Evolutionary conservation across 768 basidiomycete species (phyloP), one percentile per base, ranked within the genome.

Genomic region (Termitomyces titanicus): DNA sequence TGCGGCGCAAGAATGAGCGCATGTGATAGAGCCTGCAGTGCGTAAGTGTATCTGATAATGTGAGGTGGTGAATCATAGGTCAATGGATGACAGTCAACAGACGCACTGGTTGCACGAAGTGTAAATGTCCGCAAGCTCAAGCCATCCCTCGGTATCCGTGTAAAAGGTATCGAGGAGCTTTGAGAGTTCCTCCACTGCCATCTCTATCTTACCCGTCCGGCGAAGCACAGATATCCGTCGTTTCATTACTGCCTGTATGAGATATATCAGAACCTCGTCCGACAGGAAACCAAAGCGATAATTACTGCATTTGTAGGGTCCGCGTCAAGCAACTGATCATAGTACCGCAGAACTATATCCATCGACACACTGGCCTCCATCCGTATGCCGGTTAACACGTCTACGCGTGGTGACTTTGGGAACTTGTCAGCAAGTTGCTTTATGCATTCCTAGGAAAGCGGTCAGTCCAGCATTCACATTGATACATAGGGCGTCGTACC

Each of bases 111-210:
- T 82, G 61, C 86, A 85, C 11, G 81, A 77, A 5, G 84, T 74
- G 61, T 96, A 92, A 4, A 92, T 81, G 63, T 90, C 87, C 0
- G 90, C 85, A 22, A 97, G 81, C 66, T 94, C 88, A 17, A 90
- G 71, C 94, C 94, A 96, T 11, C 82, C 92, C 61, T 94, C 92
- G 13, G 87, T 75, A 60, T 97, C 94, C 20, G 84, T 84, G 67
- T 96, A 97, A 66, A 93, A 89, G 0, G 88, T 92, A 63, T 97
- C 94, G 18, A 94, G 79, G 61, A 87, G 85, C 40, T 78, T 74
- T 13, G 81, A 81, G 3, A 96, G 77, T 63, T 93, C 84, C 10
- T 84, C 79, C 2, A 89, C 83, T 0, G 89, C 86, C 47, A 77
- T 77, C 48, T 92, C 84, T 0, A 80, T 69, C 64, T 80, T 80